phyloP scores from a whole-genome alignment of 768 basidiomycete species.

The Mycena pura region DNA sequence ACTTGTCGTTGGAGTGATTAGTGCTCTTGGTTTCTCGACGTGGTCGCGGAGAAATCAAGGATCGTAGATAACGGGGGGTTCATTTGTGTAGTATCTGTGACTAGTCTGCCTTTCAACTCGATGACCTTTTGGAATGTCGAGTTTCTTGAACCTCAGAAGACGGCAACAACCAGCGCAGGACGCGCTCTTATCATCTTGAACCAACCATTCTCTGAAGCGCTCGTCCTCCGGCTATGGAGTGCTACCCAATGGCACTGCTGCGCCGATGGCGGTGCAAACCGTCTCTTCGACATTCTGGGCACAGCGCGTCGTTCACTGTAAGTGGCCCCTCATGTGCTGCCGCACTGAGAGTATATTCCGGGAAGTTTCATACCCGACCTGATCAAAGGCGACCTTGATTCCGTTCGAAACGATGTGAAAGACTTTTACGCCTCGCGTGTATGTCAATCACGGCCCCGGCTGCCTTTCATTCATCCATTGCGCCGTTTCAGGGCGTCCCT shows the following conservation, averaged over 20 bases:
- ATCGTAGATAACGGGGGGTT: constrained; percentile 41
- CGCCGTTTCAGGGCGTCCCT: constrained; percentile 62
- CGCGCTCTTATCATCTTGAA: constrained; percentile 88
- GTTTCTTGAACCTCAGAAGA: constrained; percentile 39
- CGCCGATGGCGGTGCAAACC: constrained; percentile 90
- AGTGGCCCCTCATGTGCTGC: constrained; percentile 20
- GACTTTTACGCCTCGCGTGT: constrained; percentile 71
- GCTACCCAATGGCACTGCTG: constrained; percentile 64
- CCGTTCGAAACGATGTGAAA: constrained; percentile 76
- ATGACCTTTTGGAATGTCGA: constrained; percentile 49
- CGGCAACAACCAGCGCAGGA: constrained; percentile 15
- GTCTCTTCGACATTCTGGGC: constrained; percentile 65
- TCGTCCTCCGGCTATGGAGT: constrained; percentile 70
- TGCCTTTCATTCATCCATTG: neutral
- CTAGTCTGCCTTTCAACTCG: constrained; percentile 10
- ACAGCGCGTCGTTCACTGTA: constrained; percentile 28
- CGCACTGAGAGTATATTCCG: neutral
- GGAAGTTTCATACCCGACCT: constrained; percentile 79
- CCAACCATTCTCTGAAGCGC: constrained; percentile 74
- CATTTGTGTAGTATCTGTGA: neutral
- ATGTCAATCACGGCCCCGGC: constrained; percentile 24
- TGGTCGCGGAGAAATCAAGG: constrained; percentile 74
- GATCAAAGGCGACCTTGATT: constrained; percentile 95
- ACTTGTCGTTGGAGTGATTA: constrained; percentile 78
- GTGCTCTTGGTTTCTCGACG: constrained; percentile 75